Evolutionary conservation across 352 stramenopile species (phyloP), one percentile per base, ranked within the genome.

Genomic region (Phytophthora crassamura): DNA sequence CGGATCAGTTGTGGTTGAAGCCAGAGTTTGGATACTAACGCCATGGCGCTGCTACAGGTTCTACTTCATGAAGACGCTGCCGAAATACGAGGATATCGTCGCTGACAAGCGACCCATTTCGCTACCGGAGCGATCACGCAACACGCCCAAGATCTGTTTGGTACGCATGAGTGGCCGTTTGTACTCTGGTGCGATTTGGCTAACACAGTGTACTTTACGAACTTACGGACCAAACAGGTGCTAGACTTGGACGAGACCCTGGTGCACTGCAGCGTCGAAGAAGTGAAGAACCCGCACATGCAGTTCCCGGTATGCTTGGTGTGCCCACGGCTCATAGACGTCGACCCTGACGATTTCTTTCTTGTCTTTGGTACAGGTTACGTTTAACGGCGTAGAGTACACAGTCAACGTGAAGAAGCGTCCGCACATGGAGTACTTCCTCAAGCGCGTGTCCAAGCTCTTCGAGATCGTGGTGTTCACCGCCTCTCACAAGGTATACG

Each of bases 391-490:
- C 52, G 84, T 93, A n/a, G 90, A 95, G 33, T 98, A 99, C 70
- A 88, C 81, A 30, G 97, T 99, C 12, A 98, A 99, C 64, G 98
- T 99, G 12, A 90, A 95, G 49, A 98, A 98, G 78, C 89, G 98
- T 36, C 98, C 98, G 14, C 90, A 97, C 61, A 89, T 99, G 72
- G 86, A 97, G 28, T 88, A 97, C 34, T 99, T 99, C 74, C 77
- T 99, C 30, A 84, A 92, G 38, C 81, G 82, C 33, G 95, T 98
- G 10, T 82, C 86, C 6, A 86, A 88, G 46, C 81, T 96, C 22
- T 99, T 99, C 64, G 98, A 99, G 72, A 95, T 99, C n/a, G 91
- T 99, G n/a, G 89, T 99, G 6, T 99, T 99, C 76, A 99, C 98
- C 2, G 98, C 98, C 0, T 98, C 91, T 25, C 97, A 95, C 67